Conservation (phyloP, 2,329 filamentous ascomycete species). For the Phialophora expanda region DNA sequence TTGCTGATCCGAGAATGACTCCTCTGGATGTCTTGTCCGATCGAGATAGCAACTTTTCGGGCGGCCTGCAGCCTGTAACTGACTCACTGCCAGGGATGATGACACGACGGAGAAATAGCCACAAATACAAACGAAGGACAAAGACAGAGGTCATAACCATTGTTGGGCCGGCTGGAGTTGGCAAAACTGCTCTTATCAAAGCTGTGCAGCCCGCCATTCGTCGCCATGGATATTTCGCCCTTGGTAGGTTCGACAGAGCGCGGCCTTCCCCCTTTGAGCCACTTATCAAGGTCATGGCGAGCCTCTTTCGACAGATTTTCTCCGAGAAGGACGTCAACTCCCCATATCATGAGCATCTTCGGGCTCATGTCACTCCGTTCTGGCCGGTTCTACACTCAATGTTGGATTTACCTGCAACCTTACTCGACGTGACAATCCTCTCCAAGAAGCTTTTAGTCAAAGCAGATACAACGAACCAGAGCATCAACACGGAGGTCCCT, state of each 20-base stretch:
- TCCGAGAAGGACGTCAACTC: slow-evolving; percentile 67
- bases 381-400: slow-evolving; percentile 63
- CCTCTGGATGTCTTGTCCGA: slow-evolving; percentile 42
- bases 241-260: slow-evolving; percentile 64
- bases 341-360: slow-evolving; percentile 64
- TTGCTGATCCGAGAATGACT: slow-evolving; percentile 26
- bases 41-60: slow-evolving; percentile 47
- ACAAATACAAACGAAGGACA: slow-evolving; percentile 57
- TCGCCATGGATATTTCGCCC: slow-evolving; percentile 64
- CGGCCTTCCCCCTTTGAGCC: slow-evolving; percentile 66
- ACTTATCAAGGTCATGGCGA: slow-evolving; percentile 64
- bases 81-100: slow-evolving; percentile 45
- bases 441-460: slow-evolving; percentile 43
- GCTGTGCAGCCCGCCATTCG: slow-evolving; percentile 63
- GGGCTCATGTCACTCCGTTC: slow-evolving; percentile 61
- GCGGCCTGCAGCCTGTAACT: slow-evolving; percentile 35
- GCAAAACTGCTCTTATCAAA: slow-evolving; percentile 66
- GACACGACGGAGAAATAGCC: slow-evolving; percentile 51
- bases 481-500: slow-evolving; percentile 36
- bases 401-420: slow-evolving; percentile 71
- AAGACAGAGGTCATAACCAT: slow-evolving; percentile 67
- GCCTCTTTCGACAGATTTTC: slow-evolving; percentile 68
- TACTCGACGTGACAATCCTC: slow-evolving; percentile 48
- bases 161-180: slow-evolving; percentile 61
- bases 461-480: slow-evolving; percentile 29